Percentiles rank a stretch among this genome's conserved stretches.
Evolutionary conservation across 257 asterid species (phyloP).

Genomic region (Prunella vulgaris): DNA sequence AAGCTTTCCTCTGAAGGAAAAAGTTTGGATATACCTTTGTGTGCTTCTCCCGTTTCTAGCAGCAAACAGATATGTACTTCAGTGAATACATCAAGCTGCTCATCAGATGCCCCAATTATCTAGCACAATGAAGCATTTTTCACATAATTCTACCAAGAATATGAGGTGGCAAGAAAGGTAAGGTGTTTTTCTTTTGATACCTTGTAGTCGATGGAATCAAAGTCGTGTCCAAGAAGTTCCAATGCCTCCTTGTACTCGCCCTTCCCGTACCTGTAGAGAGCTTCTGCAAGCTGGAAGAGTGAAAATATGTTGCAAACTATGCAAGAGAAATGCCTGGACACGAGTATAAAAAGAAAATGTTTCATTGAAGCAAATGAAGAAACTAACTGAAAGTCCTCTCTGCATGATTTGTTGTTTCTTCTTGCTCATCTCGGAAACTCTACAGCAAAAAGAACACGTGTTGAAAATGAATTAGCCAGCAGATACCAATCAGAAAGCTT

Average conservation of each 20-base stretch:
- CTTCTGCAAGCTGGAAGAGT: constrained; percentile 80
- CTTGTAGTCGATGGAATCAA: constrained; percentile 60
- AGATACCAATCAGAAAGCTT: background rate
- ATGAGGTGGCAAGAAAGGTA: background rate
- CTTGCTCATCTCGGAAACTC: constrained; percentile 63
- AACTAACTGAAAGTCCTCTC: constrained; percentile 55
- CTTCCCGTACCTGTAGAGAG: constrained; percentile 55
- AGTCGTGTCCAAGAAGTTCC: constrained; percentile 56
- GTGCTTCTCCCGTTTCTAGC: constrained; percentile 50
- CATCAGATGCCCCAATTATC: constrained; percentile 96
- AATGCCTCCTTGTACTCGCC: constrained; percentile 59
- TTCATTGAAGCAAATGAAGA: constrained; percentile 8
- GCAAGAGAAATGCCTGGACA: background rate
- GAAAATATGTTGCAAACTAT: constrained; percentile 10
- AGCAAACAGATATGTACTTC: constrained; percentile 64
- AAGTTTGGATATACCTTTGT: constrained; percentile 35
- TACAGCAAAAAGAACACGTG: constrained; percentile 22
- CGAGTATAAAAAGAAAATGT: background rate
- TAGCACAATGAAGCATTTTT: constrained; percentile 27
- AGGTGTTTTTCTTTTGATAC: constrained; percentile 28
- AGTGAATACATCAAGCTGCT: constrained; percentile 81
- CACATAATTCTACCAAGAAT: background rate
- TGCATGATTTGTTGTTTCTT: constrained; percentile 66
- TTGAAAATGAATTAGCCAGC: background rate
- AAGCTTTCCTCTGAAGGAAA: background rate